Evolutionary conservation across 2,329 filamentous ascomycete genomes (phyloP).

Genomic region (Beauveria brongniartii): DNA sequence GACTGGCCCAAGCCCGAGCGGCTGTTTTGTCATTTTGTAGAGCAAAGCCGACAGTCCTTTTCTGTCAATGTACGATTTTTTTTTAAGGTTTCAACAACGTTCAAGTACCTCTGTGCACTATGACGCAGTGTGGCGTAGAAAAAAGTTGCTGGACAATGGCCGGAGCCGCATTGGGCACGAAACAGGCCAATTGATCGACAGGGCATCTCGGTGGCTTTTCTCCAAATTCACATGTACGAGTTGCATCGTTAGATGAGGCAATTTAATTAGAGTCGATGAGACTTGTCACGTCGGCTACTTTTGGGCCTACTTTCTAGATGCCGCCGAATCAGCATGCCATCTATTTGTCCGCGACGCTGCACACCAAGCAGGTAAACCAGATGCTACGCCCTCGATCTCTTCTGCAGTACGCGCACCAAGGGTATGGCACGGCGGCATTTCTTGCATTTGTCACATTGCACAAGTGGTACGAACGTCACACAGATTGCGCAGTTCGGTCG

Average conservation of each 20-base stretch:
- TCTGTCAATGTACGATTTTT: neutral
- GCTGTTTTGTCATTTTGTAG: conserved; percentile 7
- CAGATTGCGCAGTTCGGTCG: neutral
- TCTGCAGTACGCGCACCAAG: neutral
- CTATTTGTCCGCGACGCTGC: neutral
- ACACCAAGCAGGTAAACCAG: too few species aligned
- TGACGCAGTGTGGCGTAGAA: neutral
- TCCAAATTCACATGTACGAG: neutral
- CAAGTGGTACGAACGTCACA: neutral
- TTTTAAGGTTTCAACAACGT: neutral
- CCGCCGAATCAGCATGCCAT: too few species aligned
- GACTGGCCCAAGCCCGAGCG: too few species aligned
- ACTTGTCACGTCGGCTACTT: neutral
- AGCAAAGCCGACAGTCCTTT: neutral
- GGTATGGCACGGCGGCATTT: too few species aligned
- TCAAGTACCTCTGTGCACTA: neutral
- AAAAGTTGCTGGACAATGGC: neutral
- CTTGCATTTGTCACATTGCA: neutral
- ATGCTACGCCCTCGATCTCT: neutral
- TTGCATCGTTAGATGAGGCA: neutral
- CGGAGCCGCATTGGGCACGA: neutral
- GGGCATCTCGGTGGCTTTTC: neutral
- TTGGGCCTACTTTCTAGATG: neutral
- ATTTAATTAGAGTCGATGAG: too few species aligned
- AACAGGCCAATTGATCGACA: neutral